These are phyloP conservation scores for Musa itinerans DNA, from an alignment of 176 grass and related monocot genomes.

Conservation along the genomic window DNA sequence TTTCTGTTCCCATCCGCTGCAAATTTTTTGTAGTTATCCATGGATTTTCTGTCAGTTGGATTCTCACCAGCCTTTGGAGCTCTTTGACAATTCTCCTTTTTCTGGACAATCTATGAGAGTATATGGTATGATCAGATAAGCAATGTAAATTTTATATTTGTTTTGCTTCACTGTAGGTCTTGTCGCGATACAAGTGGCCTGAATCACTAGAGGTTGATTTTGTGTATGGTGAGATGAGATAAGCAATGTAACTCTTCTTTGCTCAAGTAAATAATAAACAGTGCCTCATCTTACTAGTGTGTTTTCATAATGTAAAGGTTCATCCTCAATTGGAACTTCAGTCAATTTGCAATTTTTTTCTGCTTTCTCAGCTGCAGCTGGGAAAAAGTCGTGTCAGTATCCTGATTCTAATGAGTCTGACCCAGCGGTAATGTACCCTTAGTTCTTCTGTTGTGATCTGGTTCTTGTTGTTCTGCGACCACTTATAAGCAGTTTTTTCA, in stretches of 20 bases:
- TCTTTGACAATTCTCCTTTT: constrained; percentile 5
- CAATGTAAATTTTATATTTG: background rate
- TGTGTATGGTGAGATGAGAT: constrained; percentile 51
- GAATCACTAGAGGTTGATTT: constrained; percentile 82
- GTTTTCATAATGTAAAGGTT: constrained; percentile 37
- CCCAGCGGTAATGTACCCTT: constrained; percentile 46
- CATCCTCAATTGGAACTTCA: constrained; percentile 88
- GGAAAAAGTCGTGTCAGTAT: constrained; percentile 46
- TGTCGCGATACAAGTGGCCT: constrained; percentile 73
- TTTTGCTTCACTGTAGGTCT: constrained; percentile 40
- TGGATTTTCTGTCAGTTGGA: background rate
- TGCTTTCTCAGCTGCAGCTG: constrained; percentile 60
- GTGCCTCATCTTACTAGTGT: constrained; percentile 19
- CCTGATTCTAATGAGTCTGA: constrained; percentile 74
- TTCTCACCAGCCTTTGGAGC: background rate
- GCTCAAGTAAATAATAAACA: background rate
- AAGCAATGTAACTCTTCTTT: background rate
- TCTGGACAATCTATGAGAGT: background rate
- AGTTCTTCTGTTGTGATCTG: constrained; percentile 17
- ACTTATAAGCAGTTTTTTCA: constrained; percentile 20
- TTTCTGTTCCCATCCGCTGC: no score
- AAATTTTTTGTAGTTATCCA: background rate
- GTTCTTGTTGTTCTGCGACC: constrained; percentile 7
- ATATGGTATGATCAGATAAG: no score
- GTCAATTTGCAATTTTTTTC: constrained; percentile 67